Evolutionary conservation across 1,284 basidiomycete genomes (phyloP).

Genomic region (Cryptococcus jaspeensis): DNA sequence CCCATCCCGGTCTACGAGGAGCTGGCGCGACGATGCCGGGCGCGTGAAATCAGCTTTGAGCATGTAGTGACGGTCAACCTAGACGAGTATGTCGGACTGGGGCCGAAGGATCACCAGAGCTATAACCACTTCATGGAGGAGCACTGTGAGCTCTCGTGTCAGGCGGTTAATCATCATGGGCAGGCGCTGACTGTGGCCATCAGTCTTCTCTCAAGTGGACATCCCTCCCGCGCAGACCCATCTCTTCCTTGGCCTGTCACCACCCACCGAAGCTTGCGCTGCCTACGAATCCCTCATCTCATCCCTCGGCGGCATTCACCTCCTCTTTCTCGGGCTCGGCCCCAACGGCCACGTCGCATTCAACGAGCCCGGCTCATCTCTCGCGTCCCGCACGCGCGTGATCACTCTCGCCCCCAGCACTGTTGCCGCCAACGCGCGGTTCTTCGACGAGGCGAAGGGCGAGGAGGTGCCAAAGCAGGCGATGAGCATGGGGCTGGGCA

Average conservation of each 20-base stretch:
- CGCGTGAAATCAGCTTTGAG: constrained; percentile 66
- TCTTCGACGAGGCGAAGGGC: constrained; percentile 64
- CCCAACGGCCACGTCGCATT: constrained; percentile 87
- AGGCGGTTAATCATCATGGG: not conserved
- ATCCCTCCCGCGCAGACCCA: constrained; percentile 55
- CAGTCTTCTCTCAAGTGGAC: constrained; percentile 21
- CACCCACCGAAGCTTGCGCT: constrained; percentile 63
- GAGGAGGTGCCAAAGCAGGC: constrained; percentile 76
- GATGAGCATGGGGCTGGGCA: constrained; percentile 80
- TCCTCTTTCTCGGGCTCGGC: constrained; percentile 81
- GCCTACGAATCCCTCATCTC: constrained; percentile 73
- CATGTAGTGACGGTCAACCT: constrained; percentile 62
- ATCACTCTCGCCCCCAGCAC: too few species aligned
- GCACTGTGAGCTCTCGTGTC: constrained; percentile 27
- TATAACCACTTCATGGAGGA: constrained; percentile 77
- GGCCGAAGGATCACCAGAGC: constrained; percentile 70
- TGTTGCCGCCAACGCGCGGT: constrained; percentile 58
- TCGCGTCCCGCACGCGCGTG: constrained; percentile 34
- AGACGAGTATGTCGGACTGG: constrained; percentile 82
- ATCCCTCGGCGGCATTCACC: constrained; percentile 73
- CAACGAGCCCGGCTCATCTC: constrained; percentile 63
- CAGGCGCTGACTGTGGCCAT: not conserved
- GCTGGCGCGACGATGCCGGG: constrained; percentile 70
- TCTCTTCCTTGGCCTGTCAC: constrained; percentile 70
- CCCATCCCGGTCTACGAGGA: constrained; percentile 79